Percentiles rank a stretch among this genome's conserved stretches.
phyloP scores from a whole-genome alignment of 306 rosid species.

The Chamaecrista fasciculata region DNA sequence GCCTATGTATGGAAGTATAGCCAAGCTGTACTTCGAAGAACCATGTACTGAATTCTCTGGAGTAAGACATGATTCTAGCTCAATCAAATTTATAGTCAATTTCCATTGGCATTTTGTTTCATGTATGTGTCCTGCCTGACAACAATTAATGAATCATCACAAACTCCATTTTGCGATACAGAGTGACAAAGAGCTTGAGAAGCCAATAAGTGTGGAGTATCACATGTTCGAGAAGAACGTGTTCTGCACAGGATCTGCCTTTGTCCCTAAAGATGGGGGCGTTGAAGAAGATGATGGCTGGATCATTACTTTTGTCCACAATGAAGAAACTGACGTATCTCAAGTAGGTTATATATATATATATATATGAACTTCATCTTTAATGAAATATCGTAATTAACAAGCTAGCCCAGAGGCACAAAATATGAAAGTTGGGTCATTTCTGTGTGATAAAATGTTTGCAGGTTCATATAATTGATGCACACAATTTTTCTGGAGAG shows the following conservation, averaged over 20 bases:
- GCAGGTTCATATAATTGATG: conserved; percentile 59
- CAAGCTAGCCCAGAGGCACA: too few relatives aligned
- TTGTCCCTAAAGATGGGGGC: conserved; percentile 49
- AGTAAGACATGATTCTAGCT: conserved; percentile 27
- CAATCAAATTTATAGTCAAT: background rate
- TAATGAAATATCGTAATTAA: too few relatives aligned
- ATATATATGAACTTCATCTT: too few relatives aligned
- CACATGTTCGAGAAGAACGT: conserved; percentile 58
- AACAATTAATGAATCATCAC: too few relatives aligned
- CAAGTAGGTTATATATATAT: too few relatives aligned
- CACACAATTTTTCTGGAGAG: conserved; percentile 44
- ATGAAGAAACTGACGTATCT: conserved; percentile 49
- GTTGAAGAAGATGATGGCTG: conserved; percentile 78
- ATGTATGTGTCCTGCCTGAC: background rate
- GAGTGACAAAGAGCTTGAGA: conserved; percentile 27
- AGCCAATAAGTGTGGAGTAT: conserved; percentile 46
- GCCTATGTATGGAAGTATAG: conserved; percentile 56
- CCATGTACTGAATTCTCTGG: conserved; percentile 23
- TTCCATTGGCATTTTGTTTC: background rate
- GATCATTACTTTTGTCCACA: conserved; percentile 74
- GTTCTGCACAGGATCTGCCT: conserved; percentile 63
- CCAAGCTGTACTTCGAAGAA: conserved; percentile 59
- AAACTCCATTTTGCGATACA: conserved; percentile 19
- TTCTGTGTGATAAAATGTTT: too few relatives aligned
- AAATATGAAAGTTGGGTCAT: too few relatives aligned